phyloP scores from a whole-genome alignment of 2,329 filamentous ascomycete species.

The Colletotrichum filicis region DNA sequence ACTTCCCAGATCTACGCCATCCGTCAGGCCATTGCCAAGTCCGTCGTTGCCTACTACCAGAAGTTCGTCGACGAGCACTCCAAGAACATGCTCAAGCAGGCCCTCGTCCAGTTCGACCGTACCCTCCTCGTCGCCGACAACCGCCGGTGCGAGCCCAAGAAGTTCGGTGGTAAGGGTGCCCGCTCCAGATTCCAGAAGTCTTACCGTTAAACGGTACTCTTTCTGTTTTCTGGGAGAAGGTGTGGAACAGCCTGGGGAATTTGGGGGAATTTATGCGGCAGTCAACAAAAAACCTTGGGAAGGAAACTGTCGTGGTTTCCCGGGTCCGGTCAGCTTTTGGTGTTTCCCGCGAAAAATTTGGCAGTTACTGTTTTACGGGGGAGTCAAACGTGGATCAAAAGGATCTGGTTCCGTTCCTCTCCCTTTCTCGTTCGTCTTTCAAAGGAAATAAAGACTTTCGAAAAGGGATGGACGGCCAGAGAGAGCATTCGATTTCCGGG shows the following conservation, averaged over 20 bases:
- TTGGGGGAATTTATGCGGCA: constrained; percentile 15
- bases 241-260: neutral
- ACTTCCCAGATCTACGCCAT: constrained; percentile 98
- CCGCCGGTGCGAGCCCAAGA: constrained; percentile 99
- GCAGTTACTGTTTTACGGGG: constrained; percentile 34
- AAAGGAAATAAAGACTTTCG: constrained; percentile 10
- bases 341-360: constrained; percentile 32
- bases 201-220: constrained; percentile 80
- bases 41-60: constrained; percentile 93
- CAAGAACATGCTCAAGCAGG: constrained; percentile 99
- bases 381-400: constrained; percentile 46
- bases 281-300: constrained; percentile 32
- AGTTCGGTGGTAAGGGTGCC: constrained; percentile 93
- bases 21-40: constrained; percentile 98
- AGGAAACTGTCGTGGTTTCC: constrained; percentile 36
- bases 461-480: constrained; percentile 14
- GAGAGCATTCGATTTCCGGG: constrained; percentile 37
- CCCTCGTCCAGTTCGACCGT: constrained; percentile 94
- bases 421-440: constrained; percentile 35
- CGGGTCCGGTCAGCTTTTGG: constrained; percentile 33
- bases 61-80: constrained; percentile 99
- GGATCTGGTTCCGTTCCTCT: constrained; percentile 40
- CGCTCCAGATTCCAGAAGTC: constrained; percentile 98
- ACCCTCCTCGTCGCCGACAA: constrained; percentile 99
- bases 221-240: constrained; percentile 23